Percentiles rank a stretch among this genome's conserved stretches.
These are phyloP conservation scores for Boletus reticuloceps DNA, from an alignment of 768 basidiomycete species.

Conservation along the genomic window DNA sequence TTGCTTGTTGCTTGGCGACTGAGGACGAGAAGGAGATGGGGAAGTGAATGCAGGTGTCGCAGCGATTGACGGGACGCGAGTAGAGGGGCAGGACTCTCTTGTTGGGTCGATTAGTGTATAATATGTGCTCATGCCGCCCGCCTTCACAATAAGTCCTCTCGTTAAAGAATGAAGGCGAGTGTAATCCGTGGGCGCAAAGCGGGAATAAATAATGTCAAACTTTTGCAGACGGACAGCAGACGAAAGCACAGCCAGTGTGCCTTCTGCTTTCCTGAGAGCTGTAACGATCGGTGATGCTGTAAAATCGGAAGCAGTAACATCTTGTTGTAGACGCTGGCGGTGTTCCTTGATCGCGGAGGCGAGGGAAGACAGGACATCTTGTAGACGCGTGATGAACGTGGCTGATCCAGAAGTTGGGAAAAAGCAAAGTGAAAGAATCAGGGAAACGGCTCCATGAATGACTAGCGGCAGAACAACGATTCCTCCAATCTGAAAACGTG, in stretches of 20 bases:
- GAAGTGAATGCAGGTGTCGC: slow-evolving; percentile 35
- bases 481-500: slow-evolving; percentile 41
- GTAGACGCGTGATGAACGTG: slow-evolving; percentile 50
- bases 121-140: slow-evolving; percentile 60
- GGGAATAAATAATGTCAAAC: slow-evolving; percentile 57
- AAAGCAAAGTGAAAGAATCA: slow-evolving; percentile 49
- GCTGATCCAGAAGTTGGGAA: slow-evolving; percentile 66
- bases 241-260: slow-evolving; percentile 47
- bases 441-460: slow-evolving; percentile 55
- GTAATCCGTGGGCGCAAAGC: slow-evolving; percentile 60
- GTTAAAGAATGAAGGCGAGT: slow-evolving; percentile 46
- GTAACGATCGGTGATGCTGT: slow-evolving; percentile 32
- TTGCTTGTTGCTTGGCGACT: slow-evolving; percentile 23
- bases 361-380: slow-evolving; percentile 48
- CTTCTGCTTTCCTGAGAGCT: slow-evolving; percentile 41
- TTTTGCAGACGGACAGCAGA: slow-evolving; percentile 50
- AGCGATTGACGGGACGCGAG: slow-evolving; percentile 38
- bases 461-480: slow-evolving; percentile 54
- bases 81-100: slow-evolving; percentile 52
- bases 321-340: slow-evolving; percentile 40
- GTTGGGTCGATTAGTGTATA: slow-evolving; percentile 63
- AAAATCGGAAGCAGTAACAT: slow-evolving; percentile 36
- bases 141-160: slow-evolving; percentile 52
- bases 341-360: slow-evolving; percentile 45
- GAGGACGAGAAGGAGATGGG: slow-evolving; percentile 30